A percentile compares a stretch with the other conserved stretches of the same genome.
phyloP scores from a whole-genome alignment of 352 stramenopile genomes.

The Globisporangium barbulae region DNA sequence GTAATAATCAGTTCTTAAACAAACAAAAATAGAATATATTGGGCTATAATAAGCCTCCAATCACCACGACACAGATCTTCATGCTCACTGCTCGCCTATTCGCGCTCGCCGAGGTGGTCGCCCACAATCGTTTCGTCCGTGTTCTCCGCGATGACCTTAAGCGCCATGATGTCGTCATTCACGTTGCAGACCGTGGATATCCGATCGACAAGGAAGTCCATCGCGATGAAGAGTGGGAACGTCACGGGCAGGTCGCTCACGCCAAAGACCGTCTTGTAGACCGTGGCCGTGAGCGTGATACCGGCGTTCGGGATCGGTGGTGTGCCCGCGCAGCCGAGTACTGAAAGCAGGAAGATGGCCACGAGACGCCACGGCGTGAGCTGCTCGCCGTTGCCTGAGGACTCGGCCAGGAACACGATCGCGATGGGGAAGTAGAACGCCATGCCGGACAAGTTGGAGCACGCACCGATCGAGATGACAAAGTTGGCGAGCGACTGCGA shows the following conservation, averaged over 20 bases:
- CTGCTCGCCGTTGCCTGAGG: conserved; percentile 46
- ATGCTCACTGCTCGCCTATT: not conserved
- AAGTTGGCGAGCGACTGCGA: conserved; percentile 76
- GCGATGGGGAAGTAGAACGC: conserved; percentile 67
- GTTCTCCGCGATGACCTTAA: conserved; percentile 71
- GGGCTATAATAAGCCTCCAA: not conserved
- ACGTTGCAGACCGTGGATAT: conserved; percentile 72
- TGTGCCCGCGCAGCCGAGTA: conserved; percentile 49
- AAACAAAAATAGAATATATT: no score
- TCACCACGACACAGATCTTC: not conserved
- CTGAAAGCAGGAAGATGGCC: conserved; percentile 49
- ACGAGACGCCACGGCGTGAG: conserved; percentile 42
- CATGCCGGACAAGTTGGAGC: conserved; percentile 50
- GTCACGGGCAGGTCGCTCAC: conserved; percentile 40
- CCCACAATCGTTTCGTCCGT: conserved; percentile 66
- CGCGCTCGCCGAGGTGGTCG: conserved; percentile 46
- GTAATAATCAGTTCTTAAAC: no score
- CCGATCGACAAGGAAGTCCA: conserved; percentile 68
- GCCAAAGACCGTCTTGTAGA: conserved; percentile 64
- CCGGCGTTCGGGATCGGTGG: conserved; percentile 49
- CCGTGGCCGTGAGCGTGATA: conserved; percentile 53
- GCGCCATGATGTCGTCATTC: conserved; percentile 76
- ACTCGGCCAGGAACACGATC: conserved; percentile 60
- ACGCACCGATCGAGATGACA: conserved; percentile 64
- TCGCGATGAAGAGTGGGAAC: conserved; percentile 53